Conservation (phyloP, 2,329 filamentous ascomycete genomes). For the Hypoxylon sp. region DNA sequence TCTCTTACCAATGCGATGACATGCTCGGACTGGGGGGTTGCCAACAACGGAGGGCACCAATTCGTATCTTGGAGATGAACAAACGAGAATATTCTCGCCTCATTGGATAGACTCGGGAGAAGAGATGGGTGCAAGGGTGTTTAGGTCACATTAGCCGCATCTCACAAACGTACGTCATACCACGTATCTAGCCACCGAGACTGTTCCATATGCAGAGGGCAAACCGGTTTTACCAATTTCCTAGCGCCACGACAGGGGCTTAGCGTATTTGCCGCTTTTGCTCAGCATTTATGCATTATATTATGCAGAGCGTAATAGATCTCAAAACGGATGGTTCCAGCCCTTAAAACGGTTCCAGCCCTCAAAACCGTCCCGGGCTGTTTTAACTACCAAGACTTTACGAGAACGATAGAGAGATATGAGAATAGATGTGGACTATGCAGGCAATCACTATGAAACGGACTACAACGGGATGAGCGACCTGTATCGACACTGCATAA, state of each 20-base stretch:
- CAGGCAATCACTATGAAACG: too few species aligned
- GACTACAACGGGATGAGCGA: too few species aligned
- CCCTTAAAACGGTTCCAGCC: too few species aligned
- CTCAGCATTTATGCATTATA: not conserved
- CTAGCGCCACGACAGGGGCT: too few species aligned
- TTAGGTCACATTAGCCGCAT: slow-evolving; percentile 39
- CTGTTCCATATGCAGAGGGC: slow-evolving; percentile 20
- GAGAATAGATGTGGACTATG: too few species aligned
- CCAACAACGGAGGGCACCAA: slow-evolving; percentile 29
- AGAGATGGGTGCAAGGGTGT: slow-evolving; percentile 24
- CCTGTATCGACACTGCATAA: too few species aligned
- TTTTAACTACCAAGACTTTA: not conserved
- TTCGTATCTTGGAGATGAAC: slow-evolving; percentile 9
- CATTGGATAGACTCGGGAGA: slow-evolving; percentile 19
- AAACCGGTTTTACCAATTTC: slow-evolving; percentile 34
- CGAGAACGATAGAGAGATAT: too few species aligned
- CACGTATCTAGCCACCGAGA: slow-evolving; percentile 19
- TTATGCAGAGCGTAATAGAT: not conserved
- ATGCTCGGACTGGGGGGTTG: not conserved
- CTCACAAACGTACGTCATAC: slow-evolving; percentile 42
- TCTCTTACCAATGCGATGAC: slow-evolving; percentile 15
- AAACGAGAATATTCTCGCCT: slow-evolving; percentile 23
- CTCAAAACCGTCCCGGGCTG: not conserved
- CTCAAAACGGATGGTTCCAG: not conserved
- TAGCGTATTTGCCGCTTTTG: too few species aligned